Evolutionary conservation across 2,329 filamentous ascomycete genomes (phyloP).

Genomic region (Trichoderma gracile): DNA sequence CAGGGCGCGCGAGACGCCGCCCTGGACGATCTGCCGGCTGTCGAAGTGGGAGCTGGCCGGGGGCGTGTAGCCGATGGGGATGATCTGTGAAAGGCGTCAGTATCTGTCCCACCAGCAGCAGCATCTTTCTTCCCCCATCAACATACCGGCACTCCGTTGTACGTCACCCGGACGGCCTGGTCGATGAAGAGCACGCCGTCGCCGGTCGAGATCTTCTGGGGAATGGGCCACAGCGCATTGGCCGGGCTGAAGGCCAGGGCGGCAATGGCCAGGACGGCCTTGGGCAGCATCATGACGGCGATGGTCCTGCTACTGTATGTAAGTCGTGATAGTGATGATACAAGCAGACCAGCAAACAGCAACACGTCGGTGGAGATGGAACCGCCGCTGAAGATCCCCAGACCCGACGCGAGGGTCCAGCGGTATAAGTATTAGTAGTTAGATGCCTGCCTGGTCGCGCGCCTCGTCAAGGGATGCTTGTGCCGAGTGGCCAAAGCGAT

Average conservation of each 20-base stretch:
- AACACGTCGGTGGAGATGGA: neutral
- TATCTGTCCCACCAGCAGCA: neutral
- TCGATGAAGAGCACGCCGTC: conserved; percentile 55
- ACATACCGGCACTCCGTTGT: conserved; percentile 49
- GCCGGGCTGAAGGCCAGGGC: conserved; percentile 45
- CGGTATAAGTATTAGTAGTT: conserved; percentile 14
- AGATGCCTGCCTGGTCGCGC: neutral
- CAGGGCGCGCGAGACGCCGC: conserved; percentile 60
- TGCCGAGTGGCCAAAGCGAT: neutral
- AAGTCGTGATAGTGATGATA: too few species aligned
- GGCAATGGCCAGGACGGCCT: conserved; percentile 38
- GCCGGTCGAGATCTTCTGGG: conserved; percentile 53
- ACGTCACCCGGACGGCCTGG: conserved; percentile 54
- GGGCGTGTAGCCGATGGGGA: conserved; percentile 48
- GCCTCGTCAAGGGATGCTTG: neutral
- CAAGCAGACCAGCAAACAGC: neutral
- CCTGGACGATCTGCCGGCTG: conserved; percentile 56
- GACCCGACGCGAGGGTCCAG: conserved; percentile 6
- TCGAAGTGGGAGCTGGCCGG: conserved; percentile 42
- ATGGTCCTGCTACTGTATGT: neutral
- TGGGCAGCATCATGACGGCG: conserved; percentile 21
- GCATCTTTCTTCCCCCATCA: neutral
- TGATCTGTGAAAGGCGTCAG: conserved; percentile 42
- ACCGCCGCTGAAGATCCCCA: neutral
- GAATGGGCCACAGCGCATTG: conserved; percentile 60